phyloP scores from a whole-genome alignment of 169 alveolate genomes.

The Plasmodium cynomolgi region DNA sequence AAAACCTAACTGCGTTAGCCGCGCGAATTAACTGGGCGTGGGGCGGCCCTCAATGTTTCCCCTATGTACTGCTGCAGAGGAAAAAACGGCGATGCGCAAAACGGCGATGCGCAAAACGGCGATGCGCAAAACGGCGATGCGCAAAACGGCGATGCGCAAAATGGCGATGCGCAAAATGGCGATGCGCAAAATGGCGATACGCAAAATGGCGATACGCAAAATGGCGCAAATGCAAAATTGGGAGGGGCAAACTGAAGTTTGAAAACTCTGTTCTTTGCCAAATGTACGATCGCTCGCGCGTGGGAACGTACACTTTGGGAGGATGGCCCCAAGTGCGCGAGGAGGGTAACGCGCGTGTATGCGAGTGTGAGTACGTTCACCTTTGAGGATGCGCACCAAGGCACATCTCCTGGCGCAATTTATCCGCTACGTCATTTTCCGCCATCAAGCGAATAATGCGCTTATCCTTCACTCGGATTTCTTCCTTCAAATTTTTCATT shows the following conservation, averaged over 20 bases:
- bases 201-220: neutral
- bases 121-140: too few species aligned
- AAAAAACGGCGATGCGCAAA: neutral
- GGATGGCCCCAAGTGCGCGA: neutral
- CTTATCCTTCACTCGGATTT: constrained; percentile 20
- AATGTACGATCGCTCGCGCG: neutral
- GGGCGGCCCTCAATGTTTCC: neutral
- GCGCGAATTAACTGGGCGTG: neutral
- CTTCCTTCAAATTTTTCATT: constrained; percentile 19
- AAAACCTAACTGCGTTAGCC: neutral
- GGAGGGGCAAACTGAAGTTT: neutral
- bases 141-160: neutral
- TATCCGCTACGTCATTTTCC: constrained; percentile 40
- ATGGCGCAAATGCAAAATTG: neutral
- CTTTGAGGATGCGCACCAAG: neutral
- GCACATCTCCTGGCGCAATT: constrained; percentile 20
- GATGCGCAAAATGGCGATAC: neutral
- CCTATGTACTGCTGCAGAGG: neutral
- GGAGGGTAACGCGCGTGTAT: neutral
- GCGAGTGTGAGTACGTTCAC: neutral
- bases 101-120: neutral
- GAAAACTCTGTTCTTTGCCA: neutral
- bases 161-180: neutral
- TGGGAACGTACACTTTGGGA: neutral
- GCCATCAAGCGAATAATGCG: constrained; percentile 20